Conservation (phyloP, 257 asterid species). For the Nyctanthes arbortristis region DNA sequence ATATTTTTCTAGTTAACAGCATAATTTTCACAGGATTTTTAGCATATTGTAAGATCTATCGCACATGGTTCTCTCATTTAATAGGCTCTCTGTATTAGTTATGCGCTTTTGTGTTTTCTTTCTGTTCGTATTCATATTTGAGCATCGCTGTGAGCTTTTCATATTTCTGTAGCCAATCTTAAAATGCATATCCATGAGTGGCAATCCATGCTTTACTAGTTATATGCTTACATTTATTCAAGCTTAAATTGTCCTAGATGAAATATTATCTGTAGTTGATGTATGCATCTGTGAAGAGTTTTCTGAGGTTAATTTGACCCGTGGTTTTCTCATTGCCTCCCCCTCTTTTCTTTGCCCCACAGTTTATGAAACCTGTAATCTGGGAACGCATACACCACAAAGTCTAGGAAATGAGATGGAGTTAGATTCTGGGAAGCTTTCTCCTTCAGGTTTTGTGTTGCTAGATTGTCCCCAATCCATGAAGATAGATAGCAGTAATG, state of each 20-base stretch:
- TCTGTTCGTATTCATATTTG: conserved; percentile 5
- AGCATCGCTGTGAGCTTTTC: neutral
- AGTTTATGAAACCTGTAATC: conserved; percentile 97
- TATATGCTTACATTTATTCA: neutral
- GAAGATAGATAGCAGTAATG: conserved; percentile 93
- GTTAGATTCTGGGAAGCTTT: conserved; percentile 71
- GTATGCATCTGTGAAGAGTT: neutral
- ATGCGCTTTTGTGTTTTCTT: neutral
- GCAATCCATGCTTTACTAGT: neutral
- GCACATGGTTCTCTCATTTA: conserved; percentile 6
- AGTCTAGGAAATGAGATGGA: conserved; percentile 87
- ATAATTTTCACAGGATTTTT: neutral
- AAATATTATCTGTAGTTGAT: neutral
- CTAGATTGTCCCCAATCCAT: conserved; percentile 98
- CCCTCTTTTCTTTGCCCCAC: conserved; percentile 12
- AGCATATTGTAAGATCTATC: conserved; percentile 7
- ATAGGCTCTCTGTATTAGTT: conserved; percentile 8
- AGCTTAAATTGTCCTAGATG: conserved; percentile 1
- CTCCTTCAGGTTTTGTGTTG: conserved; percentile 82
- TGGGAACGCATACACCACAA: conserved; percentile 94
- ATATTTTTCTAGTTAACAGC: conserved; percentile 3
- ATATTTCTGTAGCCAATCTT: neutral
- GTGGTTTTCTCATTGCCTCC: conserved; percentile 5
- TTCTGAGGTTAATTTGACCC: conserved; percentile 7
- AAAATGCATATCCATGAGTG: neutral